These are phyloP conservation scores for Calendula officinalis DNA, from an alignment of 129 eudicot genomes.

Conservation along the genomic window DNA sequence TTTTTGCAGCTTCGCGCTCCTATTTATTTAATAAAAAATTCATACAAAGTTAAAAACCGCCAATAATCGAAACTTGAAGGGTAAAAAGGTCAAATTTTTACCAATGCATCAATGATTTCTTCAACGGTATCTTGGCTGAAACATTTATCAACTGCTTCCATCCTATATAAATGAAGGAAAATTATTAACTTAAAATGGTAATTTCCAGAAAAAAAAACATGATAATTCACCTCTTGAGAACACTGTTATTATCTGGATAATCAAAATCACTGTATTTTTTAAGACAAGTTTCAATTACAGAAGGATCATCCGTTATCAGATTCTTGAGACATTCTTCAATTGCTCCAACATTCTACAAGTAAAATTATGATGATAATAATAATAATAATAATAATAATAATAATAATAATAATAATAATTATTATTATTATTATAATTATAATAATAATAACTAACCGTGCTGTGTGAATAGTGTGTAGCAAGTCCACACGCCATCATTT, in stretches of 20 bases:
- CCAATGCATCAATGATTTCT: conserved; percentile 82
- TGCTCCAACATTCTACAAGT: conserved; percentile 59
- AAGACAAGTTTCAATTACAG: conserved; percentile 60
- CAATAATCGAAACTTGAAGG: neutral
- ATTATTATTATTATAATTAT: neutral
- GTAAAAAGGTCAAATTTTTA: conserved; percentile 20
- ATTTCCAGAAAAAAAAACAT: neutral
- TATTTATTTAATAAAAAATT: conserved; percentile 17
- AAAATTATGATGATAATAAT: neutral
- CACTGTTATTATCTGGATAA: conserved; percentile 54
- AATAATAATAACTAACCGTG: conserved; percentile 37
- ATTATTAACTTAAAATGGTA: conserved; percentile 9
- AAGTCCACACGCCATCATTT: conserved; percentile 84
- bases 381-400: neutral
- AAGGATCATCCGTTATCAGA: conserved; percentile 74
- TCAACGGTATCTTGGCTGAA: conserved; percentile 82
- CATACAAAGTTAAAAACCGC: neutral
- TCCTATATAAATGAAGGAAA: conserved; percentile 38
- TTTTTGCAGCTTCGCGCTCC: conserved; percentile 71
- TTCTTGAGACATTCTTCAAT: conserved; percentile 65
- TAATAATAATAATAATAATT: neutral
- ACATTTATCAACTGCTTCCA: conserved; percentile 59
- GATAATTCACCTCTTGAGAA: conserved; percentile 23
- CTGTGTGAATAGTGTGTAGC: conserved; percentile 77
- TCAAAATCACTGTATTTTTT: conserved; percentile 49